phyloP scores from a whole-genome alignment of 2,329 filamentous ascomycete genomes.

The Dactylellina leptospora region DNA sequence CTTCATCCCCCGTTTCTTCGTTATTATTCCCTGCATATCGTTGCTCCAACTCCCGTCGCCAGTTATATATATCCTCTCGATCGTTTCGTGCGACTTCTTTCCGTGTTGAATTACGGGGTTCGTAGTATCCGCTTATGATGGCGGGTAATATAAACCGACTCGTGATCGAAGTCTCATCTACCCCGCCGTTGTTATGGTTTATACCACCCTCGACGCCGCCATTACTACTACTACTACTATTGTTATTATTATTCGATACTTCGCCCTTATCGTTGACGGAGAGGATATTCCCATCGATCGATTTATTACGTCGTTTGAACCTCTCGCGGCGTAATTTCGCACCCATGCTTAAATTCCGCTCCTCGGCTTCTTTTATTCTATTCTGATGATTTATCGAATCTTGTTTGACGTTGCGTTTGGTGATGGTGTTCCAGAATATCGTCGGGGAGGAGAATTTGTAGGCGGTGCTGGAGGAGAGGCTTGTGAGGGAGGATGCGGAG shows the following conservation, averaged over 20 bases:
- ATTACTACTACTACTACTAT: too few species aligned
- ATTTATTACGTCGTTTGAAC: slow-evolving; percentile 3
- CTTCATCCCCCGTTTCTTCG: not conserved
- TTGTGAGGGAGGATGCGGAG: not conserved
- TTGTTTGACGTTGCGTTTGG: not conserved
- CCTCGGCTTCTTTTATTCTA: not conserved
- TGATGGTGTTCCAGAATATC: slow-evolving; percentile 18
- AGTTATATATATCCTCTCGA: too few species aligned
- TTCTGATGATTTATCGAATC: not conserved
- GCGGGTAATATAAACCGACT: not conserved
- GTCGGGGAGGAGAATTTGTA: slow-evolving; percentile 7
- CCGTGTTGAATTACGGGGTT: not conserved
- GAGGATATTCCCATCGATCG: too few species aligned
- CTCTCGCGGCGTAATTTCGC: slow-evolving; percentile 11
- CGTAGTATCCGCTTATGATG: too few species aligned
- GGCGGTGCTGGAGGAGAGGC: not conserved
- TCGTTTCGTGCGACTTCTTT: not conserved
- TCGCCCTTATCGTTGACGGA: too few species aligned
- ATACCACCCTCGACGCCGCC: too few species aligned
- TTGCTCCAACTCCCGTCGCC: not conserved
- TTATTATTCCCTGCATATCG: slow-evolving; percentile 16
- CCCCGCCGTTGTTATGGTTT: not conserved
- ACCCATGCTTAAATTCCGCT: slow-evolving; percentile 5
- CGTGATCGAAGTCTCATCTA: not conserved
- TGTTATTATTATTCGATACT: too few species aligned